These are phyloP conservation scores for Saccharomycopsis sp. DNA, from an alignment of 805 yeast species.

Conservation along the genomic window DNA sequence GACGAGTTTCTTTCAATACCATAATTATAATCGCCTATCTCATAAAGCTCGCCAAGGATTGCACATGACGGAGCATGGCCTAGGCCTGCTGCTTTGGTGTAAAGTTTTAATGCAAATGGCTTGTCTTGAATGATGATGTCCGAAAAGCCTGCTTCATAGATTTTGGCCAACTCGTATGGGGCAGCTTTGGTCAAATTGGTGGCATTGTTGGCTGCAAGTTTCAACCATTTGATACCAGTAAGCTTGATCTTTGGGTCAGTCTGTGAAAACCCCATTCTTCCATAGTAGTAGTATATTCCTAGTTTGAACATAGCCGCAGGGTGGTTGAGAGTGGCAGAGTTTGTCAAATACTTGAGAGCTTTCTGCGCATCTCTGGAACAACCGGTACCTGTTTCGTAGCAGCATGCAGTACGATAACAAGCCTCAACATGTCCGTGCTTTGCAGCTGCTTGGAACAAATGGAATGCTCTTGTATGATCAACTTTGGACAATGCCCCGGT, in stretches of 20 bases:
- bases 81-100: conserved; percentile 80
- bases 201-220: conserved; percentile 78
- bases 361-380: conserved; percentile 80
- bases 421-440: conserved; percentile 89
- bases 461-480: conserved; percentile 69
- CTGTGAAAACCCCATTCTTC: conserved; percentile 72
- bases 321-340: conserved; percentile 85
- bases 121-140: conserved; percentile 82
- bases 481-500: conserved; percentile 78
- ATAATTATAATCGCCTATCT: conserved; percentile 42
- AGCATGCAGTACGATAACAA: conserved; percentile 83
- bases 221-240: conserved; percentile 87
- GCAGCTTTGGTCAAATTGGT: conserved; percentile 81
- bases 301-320: conserved; percentile 94
- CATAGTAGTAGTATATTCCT: conserved; percentile 79
- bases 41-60: conserved; percentile 75
- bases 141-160: conserved; percentile 73
- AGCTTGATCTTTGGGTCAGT: conserved; percentile 58
- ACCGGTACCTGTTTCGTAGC: conserved; percentile 92
- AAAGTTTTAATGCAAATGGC: conserved; percentile 76
- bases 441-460: conserved; percentile 79
- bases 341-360: conserved; percentile 72
- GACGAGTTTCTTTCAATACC: conserved; percentile 4
- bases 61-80: conserved; percentile 79
- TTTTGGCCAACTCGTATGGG: conserved; percentile 83